Percentiles rank a stretch among this genome's conserved stretches.
Evolutionary conservation across 352 stramenopile species (phyloP).

Genomic region (Globisporangium paddicum): DNA sequence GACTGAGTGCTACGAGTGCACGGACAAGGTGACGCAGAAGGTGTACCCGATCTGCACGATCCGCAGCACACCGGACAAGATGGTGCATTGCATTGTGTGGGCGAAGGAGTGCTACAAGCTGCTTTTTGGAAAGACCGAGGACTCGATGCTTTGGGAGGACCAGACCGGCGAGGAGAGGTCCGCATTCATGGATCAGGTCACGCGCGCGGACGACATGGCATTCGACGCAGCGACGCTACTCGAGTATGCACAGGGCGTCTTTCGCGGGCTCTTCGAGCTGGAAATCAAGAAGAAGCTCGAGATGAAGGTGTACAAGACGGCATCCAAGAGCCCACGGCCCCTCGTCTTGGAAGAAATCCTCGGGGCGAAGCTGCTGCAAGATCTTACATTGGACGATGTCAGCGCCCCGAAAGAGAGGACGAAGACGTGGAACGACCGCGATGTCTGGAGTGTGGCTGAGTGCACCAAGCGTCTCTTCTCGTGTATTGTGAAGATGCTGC

Average conservation of each 20-base stretch:
- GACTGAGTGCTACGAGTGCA: slow-evolving; percentile 99
- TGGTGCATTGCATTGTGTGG: slow-evolving; percentile 99
- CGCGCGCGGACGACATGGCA: slow-evolving; percentile 31
- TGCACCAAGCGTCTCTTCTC: slow-evolving; percentile 86
- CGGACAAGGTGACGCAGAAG: slow-evolving; percentile 92
- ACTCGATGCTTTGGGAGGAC: slow-evolving; percentile 96
- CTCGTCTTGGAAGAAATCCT: slow-evolving; percentile 64
- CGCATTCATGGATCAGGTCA: slow-evolving; percentile 79
- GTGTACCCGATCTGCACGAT: slow-evolving; percentile 99
- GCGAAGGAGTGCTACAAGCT: slow-evolving; percentile 91
- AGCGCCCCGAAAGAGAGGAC: slow-evolving; percentile 18
- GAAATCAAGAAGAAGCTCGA: slow-evolving; percentile 96
- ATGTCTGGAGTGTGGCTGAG: slow-evolving; percentile 86
- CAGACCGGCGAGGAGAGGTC: slow-evolving; percentile 76
- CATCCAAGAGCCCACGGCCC: slow-evolving; percentile 85
- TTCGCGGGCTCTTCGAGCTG: slow-evolving; percentile 90
- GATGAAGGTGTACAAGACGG: slow-evolving; percentile 97
- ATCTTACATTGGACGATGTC: slow-evolving; percentile 22
- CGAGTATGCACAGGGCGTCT: slow-evolving; percentile 68
- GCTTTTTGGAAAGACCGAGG: slow-evolving; percentile 75
- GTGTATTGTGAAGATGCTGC: slow-evolving; percentile 60
- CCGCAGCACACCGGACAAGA: slow-evolving; percentile 97
- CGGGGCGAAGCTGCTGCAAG: slow-evolving; percentile 31
- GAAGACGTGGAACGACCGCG: slow-evolving; percentile 70
- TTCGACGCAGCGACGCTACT: slow-evolving; percentile 40